These are phyloP conservation scores for Hypoxylon trugodes DNA, from an alignment of 495 filamentous ascomycete species.

Conservation along the genomic window DNA sequence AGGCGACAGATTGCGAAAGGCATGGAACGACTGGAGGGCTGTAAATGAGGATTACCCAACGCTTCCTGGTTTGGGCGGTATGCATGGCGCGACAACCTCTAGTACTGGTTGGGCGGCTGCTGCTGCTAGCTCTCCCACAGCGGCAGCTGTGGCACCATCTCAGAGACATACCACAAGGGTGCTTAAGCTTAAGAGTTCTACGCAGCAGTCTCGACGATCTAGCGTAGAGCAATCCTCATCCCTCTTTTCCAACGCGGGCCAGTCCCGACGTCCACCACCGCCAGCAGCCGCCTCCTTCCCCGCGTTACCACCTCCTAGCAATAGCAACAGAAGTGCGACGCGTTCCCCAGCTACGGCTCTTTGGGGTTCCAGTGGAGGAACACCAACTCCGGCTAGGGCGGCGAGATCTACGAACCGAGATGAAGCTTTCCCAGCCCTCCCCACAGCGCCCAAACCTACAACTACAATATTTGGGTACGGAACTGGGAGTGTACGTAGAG, in stretches of 20 bases:
- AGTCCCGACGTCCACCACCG: constrained; percentile 54
- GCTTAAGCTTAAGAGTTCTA: constrained; percentile 59
- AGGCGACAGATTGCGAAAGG: constrained; percentile 72
- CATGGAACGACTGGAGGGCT: constrained; percentile 94
- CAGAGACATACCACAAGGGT: constrained; percentile 54
- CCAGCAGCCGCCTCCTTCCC: constrained; percentile 59
- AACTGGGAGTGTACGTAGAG: constrained; percentile 72
- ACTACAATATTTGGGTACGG: constrained; percentile 84
- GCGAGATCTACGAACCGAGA: constrained; percentile 37
- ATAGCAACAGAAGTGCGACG: constrained; percentile 8
- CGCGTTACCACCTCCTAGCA: constrained; percentile 64
- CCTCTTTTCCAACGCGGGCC: constrained; percentile 22
- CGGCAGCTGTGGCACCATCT: constrained; percentile 44
- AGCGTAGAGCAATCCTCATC: constrained; percentile 33
- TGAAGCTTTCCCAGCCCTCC: constrained; percentile 85
- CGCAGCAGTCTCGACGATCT: constrained; percentile 45
- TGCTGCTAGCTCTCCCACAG: constrained; percentile 52
- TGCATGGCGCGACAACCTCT: constrained; percentile 57
- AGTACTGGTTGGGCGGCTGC: constrained; percentile 61
- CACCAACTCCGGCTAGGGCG: constrained; percentile 37
- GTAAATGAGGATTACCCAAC: constrained; percentile 97
- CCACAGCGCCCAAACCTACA: constrained; percentile 77
- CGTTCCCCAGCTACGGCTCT: constrained; percentile 37
- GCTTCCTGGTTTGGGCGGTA: constrained; percentile 75
- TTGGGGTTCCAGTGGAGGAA: constrained; percentile 36